phyloP scores from a whole-genome alignment of 2,329 filamentous ascomycete genomes.

The Orbilia brochopaga region DNA sequence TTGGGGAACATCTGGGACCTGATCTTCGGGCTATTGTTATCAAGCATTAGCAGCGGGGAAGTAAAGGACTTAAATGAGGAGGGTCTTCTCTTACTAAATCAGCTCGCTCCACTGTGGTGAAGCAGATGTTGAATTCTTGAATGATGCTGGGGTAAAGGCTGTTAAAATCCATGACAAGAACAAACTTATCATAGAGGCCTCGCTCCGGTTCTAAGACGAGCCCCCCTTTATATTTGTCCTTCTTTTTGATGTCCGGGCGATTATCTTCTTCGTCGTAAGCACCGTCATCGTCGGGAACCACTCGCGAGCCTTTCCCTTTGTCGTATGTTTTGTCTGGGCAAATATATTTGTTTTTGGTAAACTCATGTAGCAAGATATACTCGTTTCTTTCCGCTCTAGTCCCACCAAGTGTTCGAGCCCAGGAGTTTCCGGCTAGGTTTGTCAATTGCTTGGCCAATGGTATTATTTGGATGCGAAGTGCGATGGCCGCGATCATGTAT shows the following conservation, averaged over 20 bases:
- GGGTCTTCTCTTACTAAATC: conserved; percentile 66
- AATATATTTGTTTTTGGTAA: conserved; percentile 95
- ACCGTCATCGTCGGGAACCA: conserved; percentile 66
- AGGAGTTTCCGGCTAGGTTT: conserved; percentile 96
- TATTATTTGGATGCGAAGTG: conserved; percentile 86
- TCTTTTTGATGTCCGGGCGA: conserved; percentile 79
- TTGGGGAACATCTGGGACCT: conserved; percentile 81
- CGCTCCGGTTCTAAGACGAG: conserved; percentile 98
- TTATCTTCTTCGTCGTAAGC: conserved; percentile 53
- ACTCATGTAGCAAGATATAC: conserved; percentile 97
- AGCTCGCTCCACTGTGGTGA: conserved; percentile 88
- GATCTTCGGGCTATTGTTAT: conserved; percentile 72
- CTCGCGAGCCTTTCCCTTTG: conserved; percentile 65
- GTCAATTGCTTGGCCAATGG: conserved; percentile 93
- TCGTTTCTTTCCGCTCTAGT: conserved; percentile 97
- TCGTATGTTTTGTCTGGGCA: conserved; percentile 92
- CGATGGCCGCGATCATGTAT: conserved; percentile 90
- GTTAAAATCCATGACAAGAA: conserved; percentile 99
- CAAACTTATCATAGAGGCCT: conserved; percentile 96
- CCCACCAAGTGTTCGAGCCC: conserved; percentile 93
- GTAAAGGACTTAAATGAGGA: background rate
- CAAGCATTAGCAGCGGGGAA: background rate
- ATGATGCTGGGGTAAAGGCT: conserved; percentile 98
- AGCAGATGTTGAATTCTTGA: conserved; percentile 99
- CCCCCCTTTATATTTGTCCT: conserved; percentile 98